These are phyloP conservation scores for Nakazawaea ambrosiae DNA, from an alignment of 805 yeast species.

Conservation along the genomic window DNA sequence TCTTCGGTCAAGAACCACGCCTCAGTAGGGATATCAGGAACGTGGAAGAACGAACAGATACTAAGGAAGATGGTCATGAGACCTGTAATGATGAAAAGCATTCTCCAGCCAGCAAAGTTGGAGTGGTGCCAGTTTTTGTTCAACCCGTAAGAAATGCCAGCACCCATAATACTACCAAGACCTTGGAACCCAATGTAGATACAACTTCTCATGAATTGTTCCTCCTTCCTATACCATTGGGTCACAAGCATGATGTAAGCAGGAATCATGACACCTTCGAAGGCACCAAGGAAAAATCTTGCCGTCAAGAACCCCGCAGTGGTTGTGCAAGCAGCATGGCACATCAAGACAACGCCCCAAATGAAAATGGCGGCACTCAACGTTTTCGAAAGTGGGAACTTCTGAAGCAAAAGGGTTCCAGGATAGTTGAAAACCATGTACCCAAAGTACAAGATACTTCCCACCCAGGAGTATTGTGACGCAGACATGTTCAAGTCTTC, in stretches of 20 bases:
- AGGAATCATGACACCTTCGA: conserved; percentile 28
- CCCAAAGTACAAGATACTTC: conserved; percentile 57
- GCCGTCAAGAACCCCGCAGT: conserved; percentile 39
- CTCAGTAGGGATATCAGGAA: conserved; percentile 44
- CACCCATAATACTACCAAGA: conserved; percentile 22
- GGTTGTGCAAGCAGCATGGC: conserved; percentile 37
- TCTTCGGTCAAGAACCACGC: conserved; percentile 28
- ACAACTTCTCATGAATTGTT: conserved; percentile 25
- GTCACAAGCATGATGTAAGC: conserved; percentile 27
- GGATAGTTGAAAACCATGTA: conserved; percentile 54
- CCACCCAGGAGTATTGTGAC: conserved; percentile 41
- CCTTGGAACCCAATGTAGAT: conserved; percentile 20
- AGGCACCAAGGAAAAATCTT: conserved; percentile 43
- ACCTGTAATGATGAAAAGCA: conserved; percentile 54
- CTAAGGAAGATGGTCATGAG: conserved; percentile 45
- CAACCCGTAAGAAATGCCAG: conserved; percentile 22
- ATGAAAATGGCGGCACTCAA: conserved; percentile 27
- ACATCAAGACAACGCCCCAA: conserved; percentile 43
- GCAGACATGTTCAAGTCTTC: conserved; percentile 30
- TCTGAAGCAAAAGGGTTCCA: conserved; percentile 28
- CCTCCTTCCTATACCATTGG: conserved; percentile 26
- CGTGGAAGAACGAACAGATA: conserved; percentile 28
- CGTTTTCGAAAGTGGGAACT: conserved; percentile 28
- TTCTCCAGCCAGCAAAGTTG: conserved; percentile 44
- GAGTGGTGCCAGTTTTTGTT: conserved; percentile 25